Conservation (phyloP, 495 filamentous ascomycete genomes). For the Zalerion maritima region DNA sequence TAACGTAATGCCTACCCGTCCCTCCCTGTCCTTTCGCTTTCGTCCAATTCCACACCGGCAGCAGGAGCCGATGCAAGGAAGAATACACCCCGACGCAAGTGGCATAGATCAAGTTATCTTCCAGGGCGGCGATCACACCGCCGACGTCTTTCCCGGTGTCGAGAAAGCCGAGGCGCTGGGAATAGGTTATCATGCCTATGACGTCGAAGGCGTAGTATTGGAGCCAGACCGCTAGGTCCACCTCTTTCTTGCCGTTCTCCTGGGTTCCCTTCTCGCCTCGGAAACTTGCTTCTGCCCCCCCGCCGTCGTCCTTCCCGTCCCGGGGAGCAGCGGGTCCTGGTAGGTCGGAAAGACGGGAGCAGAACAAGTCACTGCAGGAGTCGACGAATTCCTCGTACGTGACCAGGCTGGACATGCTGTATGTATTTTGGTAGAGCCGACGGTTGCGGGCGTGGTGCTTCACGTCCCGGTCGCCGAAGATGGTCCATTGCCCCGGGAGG, state of each 20-base stretch:
- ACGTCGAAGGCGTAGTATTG: conserved; percentile 49
- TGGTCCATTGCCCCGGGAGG: conserved; percentile 11
- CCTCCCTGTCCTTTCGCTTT: conserved; percentile 27
- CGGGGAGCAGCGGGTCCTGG: no score
- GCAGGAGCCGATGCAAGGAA: conserved; percentile 28
- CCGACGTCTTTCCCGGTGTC: conserved; percentile 35
- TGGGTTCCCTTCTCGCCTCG: no score
- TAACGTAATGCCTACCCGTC: conserved; percentile 26
- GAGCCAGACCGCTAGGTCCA: conserved; percentile 39
- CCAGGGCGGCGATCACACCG: conserved; percentile 28
- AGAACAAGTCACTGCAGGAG: conserved; percentile 33
- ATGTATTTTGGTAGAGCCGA: conserved; percentile 27
- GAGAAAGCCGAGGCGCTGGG: conserved; percentile 37
- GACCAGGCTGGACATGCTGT: conserved; percentile 38
- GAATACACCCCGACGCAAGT: conserved; percentile 33
- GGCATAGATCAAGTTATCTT: conserved; percentile 25
- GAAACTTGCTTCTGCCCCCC: no score
- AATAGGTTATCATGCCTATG: conserved; percentile 42
- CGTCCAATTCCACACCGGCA: conserved; percentile 18
- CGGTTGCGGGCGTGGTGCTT: conserved; percentile 14
- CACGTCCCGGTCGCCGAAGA: conserved; percentile 18
- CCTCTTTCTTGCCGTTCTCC: no score
- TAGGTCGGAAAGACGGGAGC: conserved; percentile 27
- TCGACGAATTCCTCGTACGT: conserved; percentile 42
- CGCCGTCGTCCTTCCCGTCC: no score